A percentile compares a stretch with the other conserved stretches of the same genome.
These are phyloP conservation scores for Pichia sp. DNA, from an alignment of 1,139 yeast species.

Conservation along the genomic window DNA sequence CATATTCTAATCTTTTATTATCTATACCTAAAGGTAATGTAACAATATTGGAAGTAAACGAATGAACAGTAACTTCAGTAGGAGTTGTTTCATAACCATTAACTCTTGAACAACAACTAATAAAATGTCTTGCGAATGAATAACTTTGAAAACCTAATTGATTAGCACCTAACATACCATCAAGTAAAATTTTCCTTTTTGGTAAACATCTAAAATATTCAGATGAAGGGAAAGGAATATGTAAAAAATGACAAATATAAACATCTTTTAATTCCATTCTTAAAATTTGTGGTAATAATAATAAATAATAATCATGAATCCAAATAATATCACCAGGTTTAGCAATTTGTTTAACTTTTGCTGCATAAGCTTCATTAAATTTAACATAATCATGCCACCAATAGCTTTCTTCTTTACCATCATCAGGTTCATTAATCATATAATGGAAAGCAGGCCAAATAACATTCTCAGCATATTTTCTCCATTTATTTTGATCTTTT, in stretches of 20 bases:
- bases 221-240: constrained; percentile 92
- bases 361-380: constrained; percentile 85
- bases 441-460: constrained; percentile 96
- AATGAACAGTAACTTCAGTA: constrained; percentile 65
- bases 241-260: constrained; percentile 74
- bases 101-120: constrained; percentile 80
- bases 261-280: constrained; percentile 80
- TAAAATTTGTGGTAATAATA: constrained; percentile 78
- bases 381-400: constrained; percentile 92
- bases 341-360: constrained; percentile 65
- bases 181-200: constrained; percentile 71
- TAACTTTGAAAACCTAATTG: constrained; percentile 80
- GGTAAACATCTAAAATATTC: constrained; percentile 89
- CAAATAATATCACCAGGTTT: constrained; percentile 89
- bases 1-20: constrained; percentile 53
- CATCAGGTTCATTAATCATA: constrained; percentile 64
- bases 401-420: constrained; percentile 62
- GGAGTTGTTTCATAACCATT: constrained; percentile 63
- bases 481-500: constrained; percentile 69
- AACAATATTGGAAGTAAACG: constrained; percentile 65
- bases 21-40: constrained; percentile 86
- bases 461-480: constrained; percentile 80
- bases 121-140: constrained; percentile 83
- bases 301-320: constrained; percentile 88
- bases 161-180: constrained; percentile 88